Conservation (phyloP, 305 asterid species). For the Fraxinus xanthoxyloides region DNA sequence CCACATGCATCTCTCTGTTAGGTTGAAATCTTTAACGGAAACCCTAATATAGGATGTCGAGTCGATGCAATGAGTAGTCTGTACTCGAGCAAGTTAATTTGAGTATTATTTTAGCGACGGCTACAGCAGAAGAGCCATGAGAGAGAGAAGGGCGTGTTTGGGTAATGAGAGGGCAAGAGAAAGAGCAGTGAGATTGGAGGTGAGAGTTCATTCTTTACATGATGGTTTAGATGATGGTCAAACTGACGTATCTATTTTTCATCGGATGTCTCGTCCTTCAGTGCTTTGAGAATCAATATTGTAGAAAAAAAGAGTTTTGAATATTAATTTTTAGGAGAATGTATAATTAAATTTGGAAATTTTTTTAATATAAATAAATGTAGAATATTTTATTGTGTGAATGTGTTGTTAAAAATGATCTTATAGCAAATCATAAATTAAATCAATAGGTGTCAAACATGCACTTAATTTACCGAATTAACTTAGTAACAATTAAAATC, state of each 20-base stretch:
- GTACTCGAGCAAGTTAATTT: neutral
- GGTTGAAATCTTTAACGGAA: constrained; percentile 12
- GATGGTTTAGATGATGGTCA: constrained; percentile 52
- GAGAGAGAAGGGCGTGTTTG: constrained; percentile 48
- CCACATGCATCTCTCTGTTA: constrained; percentile 35
- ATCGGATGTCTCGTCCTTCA: neutral
- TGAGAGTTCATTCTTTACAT: constrained; percentile 50
- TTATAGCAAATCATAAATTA: no score
- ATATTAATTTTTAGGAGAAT: no score
- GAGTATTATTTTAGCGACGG: neutral
- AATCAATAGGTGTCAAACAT: no score
- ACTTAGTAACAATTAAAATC: no score
- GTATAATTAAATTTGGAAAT: no score
- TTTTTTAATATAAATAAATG: no score
- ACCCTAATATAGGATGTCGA: neutral
- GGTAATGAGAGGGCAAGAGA: constrained; percentile 6
- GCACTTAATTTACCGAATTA: no score
- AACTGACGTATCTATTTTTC: constrained; percentile 29
- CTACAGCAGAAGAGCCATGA: constrained; percentile 50
- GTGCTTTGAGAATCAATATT: no score
- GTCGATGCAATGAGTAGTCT: neutral
- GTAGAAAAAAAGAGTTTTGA: no score
- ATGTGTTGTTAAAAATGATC: no score
- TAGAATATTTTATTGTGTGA: no score
- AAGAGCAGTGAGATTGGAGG: constrained; percentile 32